phyloP scores from a whole-genome alignment of 768 basidiomycete genomes.

The Trametes meyenii region DNA sequence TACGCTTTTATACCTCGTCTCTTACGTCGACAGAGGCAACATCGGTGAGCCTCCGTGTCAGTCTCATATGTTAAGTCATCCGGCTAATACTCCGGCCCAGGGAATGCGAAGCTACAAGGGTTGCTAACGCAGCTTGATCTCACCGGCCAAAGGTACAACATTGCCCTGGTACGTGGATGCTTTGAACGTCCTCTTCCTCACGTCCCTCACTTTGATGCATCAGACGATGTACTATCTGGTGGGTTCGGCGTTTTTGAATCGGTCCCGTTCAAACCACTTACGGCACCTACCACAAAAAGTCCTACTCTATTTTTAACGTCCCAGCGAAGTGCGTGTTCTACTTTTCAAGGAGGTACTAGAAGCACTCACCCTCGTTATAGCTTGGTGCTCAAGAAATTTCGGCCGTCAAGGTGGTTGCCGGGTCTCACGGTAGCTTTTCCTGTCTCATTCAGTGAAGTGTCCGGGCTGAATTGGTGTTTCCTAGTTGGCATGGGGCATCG shows the following conservation, averaged over 20 bases:
- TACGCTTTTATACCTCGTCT: slow-evolving; percentile 32
- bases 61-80: too few relatives aligned
- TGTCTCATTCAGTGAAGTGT: neutral
- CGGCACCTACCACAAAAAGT: neutral
- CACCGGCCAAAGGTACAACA: slow-evolving; percentile 61
- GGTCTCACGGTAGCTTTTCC: slow-evolving; percentile 56
- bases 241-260: slow-evolving; percentile 26
- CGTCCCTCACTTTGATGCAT: neutral
- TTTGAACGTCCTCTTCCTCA: neutral
- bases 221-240: slow-evolving; percentile 75
- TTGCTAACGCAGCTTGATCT: slow-evolving; percentile 56
- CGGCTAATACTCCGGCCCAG: slow-evolving; percentile 3
- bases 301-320: slow-evolving; percentile 3
- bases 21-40: slow-evolving; percentile 34
- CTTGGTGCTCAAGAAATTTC: slow-evolving; percentile 60
- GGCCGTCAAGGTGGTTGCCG: slow-evolving; percentile 72
- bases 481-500: slow-evolving; percentile 64
- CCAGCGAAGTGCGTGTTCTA: neutral
- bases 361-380: slow-evolving; percentile 20
- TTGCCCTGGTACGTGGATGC: slow-evolving; percentile 50
- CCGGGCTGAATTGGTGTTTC: neutral
- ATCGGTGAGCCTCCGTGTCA: slow-evolving; percentile 19
- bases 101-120: slow-evolving; percentile 42
- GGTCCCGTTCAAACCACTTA: neutral
- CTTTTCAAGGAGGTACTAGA: slow-evolving; percentile 52